Base-by-base conservation (phyloP, 306 rosid species). In the Rosa lucieae region DNA sequence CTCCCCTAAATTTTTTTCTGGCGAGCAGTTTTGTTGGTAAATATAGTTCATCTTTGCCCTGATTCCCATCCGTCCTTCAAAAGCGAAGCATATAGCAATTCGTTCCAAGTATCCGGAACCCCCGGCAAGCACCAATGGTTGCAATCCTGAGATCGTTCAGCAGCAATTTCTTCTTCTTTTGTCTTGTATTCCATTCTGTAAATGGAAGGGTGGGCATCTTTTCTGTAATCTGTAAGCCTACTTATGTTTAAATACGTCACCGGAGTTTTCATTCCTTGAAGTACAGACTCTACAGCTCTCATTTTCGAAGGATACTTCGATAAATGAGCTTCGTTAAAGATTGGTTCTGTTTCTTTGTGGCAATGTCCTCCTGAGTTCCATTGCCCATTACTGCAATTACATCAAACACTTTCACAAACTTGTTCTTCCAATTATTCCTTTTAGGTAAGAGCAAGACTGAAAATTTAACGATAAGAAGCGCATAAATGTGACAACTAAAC, bases 201-300 rank as follows among this genome's bases (percentile, higher is more conserved):
- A 61, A 95, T 81, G 17, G 99, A 89, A 44, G 97, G 97, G 79
- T 92, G 97, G 0, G 81, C 97, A 68, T 92, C 97, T 89, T 91
- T 94, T 77, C 97, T 86, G 83, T 81, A 92, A 83, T 90, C 89
- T 29, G 97, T 94, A 49, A 92, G 92, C 80, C 88, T 89, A 58
- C 92, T 89, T 70, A 92, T 88, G 91, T 94, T 94, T 74, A 94
- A 70, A 86, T 91, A 94, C n/a, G 76, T 47, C 56, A 91, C 89
- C 10, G 90, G 94, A 18, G 92, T 88, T 81, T 87, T 89, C 93
- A 91, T 87, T 82, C 82, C 87, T 75, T 75, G 44, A 61, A 94
- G 67, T 69, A 92, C 85, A 80, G 85, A 20, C 37, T 91, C 95
- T 70, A 94, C 51, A 39, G 86, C 92, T 88, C 90, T 92, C 99